Percentiles rank a stretch among this genome's conserved stretches.
These are phyloP conservation scores for Cenchrus fungigraminus DNA, from an alignment of 176 grass and related monocot species.

Conservation along the genomic window DNA sequence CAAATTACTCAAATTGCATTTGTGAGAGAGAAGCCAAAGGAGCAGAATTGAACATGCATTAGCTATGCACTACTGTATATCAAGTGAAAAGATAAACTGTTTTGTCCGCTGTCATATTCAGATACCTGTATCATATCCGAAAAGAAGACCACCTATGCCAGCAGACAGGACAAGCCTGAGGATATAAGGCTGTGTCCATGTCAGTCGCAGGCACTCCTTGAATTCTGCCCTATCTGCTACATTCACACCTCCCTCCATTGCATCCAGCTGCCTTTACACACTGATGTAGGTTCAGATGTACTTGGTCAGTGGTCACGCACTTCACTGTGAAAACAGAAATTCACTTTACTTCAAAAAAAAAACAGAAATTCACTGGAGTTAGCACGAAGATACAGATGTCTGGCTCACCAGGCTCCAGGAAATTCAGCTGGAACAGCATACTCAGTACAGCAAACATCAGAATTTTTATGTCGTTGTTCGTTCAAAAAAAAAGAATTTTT, in stretches of 20 bases:
- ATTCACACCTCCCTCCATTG: conserved; percentile 78
- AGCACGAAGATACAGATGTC: neutral
- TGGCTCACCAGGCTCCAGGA: too few species aligned
- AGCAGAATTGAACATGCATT: conserved; percentile 9
- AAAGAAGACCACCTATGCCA: conserved; percentile 91
- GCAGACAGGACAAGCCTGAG: conserved; percentile 90
- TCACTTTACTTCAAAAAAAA: too few species aligned
- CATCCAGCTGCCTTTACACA: neutral
- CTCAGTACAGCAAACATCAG: neutral
- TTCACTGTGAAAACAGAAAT: neutral
- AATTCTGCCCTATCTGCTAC: conserved; percentile 69
- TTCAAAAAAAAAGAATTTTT: neutral
- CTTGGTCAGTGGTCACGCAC: conserved; percentile 6
- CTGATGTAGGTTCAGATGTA: neutral
- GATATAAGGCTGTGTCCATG: conserved; percentile 87
- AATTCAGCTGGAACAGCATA: neutral
- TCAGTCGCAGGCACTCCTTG: conserved; percentile 76
- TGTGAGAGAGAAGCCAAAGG: neutral
- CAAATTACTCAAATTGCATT: neutral
- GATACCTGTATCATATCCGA: conserved; percentile 97
- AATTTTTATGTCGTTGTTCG: too few species aligned
- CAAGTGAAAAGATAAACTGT: neutral
- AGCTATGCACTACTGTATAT: neutral
- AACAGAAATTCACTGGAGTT: neutral
- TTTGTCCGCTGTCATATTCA: neutral